These are phyloP conservation scores for Taxawa tesnikishii DNA, from an alignment of 2,329 filamentous ascomycete species.

Conservation along the genomic window DNA sequence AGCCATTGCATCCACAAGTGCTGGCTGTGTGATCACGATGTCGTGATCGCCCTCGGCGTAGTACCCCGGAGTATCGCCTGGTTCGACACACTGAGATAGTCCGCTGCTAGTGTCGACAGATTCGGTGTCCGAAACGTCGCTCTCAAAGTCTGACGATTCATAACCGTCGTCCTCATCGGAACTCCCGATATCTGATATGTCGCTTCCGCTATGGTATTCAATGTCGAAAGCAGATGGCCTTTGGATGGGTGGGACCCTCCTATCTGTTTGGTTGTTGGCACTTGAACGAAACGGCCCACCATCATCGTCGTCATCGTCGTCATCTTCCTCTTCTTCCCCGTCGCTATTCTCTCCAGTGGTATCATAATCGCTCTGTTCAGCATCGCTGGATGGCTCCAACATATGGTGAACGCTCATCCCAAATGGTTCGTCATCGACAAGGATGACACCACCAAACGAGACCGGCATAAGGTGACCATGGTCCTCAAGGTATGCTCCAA, in stretches of 20 bases:
- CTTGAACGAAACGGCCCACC: constrained; percentile 5
- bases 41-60: constrained; percentile 62
- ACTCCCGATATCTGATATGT: constrained; percentile 12
- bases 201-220: constrained; percentile 38
- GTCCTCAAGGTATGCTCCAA: constrained; percentile 70
- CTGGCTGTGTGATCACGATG: constrained; percentile 80
- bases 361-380: constrained; percentile 34
- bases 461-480: constrained; percentile 80
- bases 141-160: constrained; percentile 23
- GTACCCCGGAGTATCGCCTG: constrained; percentile 65
- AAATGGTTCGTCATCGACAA: constrained; percentile 72
- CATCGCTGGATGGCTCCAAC: constrained; percentile 55
- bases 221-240: constrained; percentile 16
- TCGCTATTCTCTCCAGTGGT: constrained; percentile 24
- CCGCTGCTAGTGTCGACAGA: constrained; percentile 9
- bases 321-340: constrained; percentile 30
- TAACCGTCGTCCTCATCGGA: constrained; percentile 40
- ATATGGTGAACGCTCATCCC: constrained; percentile 98
- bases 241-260: too few relatives aligned
- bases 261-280: constrained; percentile 3
- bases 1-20: constrained; percentile 57
- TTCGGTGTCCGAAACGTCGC: constrained; percentile 13
- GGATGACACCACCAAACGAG: constrained; percentile 76
- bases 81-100: constrained; percentile 18
- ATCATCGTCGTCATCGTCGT: constrained; percentile 28